Evolutionary conservation across 768 basidiomycete species (phyloP).

Genomic region (Paxillus ammoniavirescens): DNA sequence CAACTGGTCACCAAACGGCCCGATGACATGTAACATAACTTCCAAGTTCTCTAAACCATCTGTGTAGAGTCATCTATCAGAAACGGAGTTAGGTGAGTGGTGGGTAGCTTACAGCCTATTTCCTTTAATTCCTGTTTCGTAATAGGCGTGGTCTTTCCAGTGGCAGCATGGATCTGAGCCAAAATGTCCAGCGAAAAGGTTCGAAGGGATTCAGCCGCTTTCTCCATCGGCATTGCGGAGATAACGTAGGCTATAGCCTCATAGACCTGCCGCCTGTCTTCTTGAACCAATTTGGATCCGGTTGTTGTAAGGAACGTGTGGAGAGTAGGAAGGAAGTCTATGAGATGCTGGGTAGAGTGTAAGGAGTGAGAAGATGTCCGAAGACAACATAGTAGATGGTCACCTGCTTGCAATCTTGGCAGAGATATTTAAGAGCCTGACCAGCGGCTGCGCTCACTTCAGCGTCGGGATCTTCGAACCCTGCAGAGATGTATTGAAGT

Average conservation of each 20-base stretch:
- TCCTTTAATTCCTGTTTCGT: slow-evolving; percentile 71
- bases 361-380: neutral
- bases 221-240: slow-evolving; percentile 87
- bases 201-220: slow-evolving; percentile 81
- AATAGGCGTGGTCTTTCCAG: slow-evolving; percentile 49
- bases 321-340: slow-evolving; percentile 87
- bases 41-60: slow-evolving; percentile 92
- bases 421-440: slow-evolving; percentile 94
- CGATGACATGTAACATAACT: slow-evolving; percentile 83
- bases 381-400: slow-evolving; percentile 6
- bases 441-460: slow-evolving; percentile 94
- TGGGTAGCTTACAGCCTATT: slow-evolving; percentile 58
- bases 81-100: neutral
- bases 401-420: slow-evolving; percentile 93
- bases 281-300: slow-evolving; percentile 76
- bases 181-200: slow-evolving; percentile 87
- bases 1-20: slow-evolving; percentile 78
- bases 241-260: slow-evolving; percentile 97
- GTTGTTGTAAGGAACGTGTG: slow-evolving; percentile 84
- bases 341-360: slow-evolving; percentile 62
- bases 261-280: slow-evolving; percentile 89
- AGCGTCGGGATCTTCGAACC: slow-evolving; percentile 76
- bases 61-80: slow-evolving; percentile 28
- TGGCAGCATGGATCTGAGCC: slow-evolving; percentile 64
- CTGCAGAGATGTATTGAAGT: slow-evolving; percentile 87